Conservation (phyloP, 441 rosid genomes). For the Corymbia citriodora region DNA sequence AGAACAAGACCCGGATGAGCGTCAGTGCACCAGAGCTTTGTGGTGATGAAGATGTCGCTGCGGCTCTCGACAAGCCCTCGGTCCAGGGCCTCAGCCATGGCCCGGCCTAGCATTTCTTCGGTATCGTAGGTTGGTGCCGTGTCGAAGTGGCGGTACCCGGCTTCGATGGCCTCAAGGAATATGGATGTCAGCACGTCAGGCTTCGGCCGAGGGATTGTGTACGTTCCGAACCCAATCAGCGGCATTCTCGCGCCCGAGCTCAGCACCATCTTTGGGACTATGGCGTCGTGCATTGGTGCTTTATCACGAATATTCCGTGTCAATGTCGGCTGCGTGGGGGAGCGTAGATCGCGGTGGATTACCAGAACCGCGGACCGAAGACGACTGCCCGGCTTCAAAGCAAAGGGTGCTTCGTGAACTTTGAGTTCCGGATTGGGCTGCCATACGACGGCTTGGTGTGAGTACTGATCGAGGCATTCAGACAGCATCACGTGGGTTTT, state of each 20-base stretch:
- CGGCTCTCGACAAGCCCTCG: constrained; percentile 3
- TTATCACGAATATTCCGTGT: no score
- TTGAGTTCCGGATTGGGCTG: no score
- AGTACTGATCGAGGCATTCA: no score
- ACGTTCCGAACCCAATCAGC: background rate
- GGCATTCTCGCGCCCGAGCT: constrained; percentile 2
- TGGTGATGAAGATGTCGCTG: constrained; percentile 5
- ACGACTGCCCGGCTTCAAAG: no score
- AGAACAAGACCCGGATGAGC: constrained; percentile 3
- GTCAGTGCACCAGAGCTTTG: constrained; percentile 6
- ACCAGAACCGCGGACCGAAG: no score
- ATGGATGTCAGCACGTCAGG: background rate
- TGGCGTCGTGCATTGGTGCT: background rate
- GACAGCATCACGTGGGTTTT: no score
- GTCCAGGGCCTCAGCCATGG: background rate
- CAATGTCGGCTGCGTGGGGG: no score
- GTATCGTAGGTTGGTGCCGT: background rate
- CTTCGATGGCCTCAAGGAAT: background rate
- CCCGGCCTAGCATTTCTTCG: constrained; percentile 1
- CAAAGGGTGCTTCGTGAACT: no score
- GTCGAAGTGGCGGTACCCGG: constrained; percentile 12
- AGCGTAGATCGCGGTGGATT: no score
- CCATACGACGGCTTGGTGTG: no score
- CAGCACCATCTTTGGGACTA: background rate
- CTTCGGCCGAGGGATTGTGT: background rate